Evolutionary conservation across 2,329 filamentous ascomycete species (phyloP), one percentile per base, ranked within the genome.

Genomic region (Fusarium algeriense): DNA sequence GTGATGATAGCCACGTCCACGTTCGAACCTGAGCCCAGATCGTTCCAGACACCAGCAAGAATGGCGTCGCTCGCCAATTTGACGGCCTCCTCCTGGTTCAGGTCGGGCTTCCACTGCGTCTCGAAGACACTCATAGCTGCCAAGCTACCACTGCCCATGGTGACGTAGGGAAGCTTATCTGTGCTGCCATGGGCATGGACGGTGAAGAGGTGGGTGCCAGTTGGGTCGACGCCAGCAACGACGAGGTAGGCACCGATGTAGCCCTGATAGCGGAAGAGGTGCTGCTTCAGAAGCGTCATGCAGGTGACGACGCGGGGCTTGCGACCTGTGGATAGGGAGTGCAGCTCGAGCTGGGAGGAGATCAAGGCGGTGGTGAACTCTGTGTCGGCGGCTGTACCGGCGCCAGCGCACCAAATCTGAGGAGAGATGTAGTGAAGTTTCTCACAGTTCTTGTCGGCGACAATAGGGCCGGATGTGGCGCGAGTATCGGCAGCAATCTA

Each of bases 371-470:
- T 99, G 76, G 96, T 99, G 88, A 99, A 99, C 86, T 99, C 96
- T 74, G 95, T 98, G 83, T 99, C 96, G 78, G 96, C 96, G 69
- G 96, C 96, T 55, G 96, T 99, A 83, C 97, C 96, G 75, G 96
- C 97, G 76, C 96, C 96, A 13, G 96, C 96, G 84, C 96, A 99
- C 96, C 96, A 99, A 84, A 99, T 99, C 83, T 98, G 94, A 66
- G 96, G 95, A 45, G 96, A 89, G 82, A 99, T 99, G 88, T 97
- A 99, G 86, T 99, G 96, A 73, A 99, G 91, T 87, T 99, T 99
- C 86, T 99, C 95, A 87, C 96, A 98, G 89, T 99, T 99, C 93
- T 99, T 99, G 90, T 99, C 96, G 83, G 97, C 97, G 77, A 99
- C 96, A 84, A 99, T 99, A 75, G 96, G 95, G 38, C 96, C 96